These are phyloP conservation scores for Elongisporangium prolatum DNA, from an alignment of 352 stramenopile species.

Conservation along the genomic window DNA sequence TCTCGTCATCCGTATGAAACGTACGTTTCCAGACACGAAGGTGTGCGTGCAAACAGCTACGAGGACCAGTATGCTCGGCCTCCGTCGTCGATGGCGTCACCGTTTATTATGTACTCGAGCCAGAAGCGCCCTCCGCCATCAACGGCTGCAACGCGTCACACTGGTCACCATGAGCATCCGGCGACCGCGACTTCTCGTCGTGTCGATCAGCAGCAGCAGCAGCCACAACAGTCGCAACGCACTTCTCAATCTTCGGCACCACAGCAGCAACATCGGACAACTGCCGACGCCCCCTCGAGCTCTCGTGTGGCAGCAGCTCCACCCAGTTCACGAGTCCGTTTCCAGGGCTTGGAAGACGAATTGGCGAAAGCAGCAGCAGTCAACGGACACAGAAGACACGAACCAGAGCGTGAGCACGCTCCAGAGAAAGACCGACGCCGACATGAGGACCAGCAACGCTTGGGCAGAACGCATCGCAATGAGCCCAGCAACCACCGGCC, in stretches of 20 bases:
- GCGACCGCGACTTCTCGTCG: conserved; percentile 2
- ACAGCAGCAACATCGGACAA: conserved; percentile 3
- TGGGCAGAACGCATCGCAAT: conserved; percentile 16
- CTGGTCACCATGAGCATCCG: background rate
- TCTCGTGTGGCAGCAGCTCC: conserved; percentile 12
- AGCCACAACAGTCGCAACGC: background rate
- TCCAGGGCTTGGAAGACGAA: conserved; percentile 20
- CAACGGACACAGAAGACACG: background rate
- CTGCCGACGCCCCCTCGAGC: background rate
- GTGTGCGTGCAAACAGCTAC: background rate
- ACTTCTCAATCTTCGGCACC: background rate
- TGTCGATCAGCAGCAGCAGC: background rate
- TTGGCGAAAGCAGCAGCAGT: background rate
- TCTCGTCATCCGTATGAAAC: conserved; percentile 4
- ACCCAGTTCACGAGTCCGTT: conserved; percentile 32
- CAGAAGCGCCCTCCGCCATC: conserved; percentile 2
- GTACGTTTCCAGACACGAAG: conserved; percentile 2
- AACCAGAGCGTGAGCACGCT: background rate
- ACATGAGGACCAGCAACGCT: conserved; percentile 7
- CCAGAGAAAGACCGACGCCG: conserved; percentile 2
- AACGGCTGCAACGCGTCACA: background rate
- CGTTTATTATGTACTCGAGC: conserved; percentile 3
- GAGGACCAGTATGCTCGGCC: background rate
- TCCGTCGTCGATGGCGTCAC: background rate
- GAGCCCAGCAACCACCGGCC: conserved; percentile 6